These are phyloP conservation scores for Angomonas desouzai DNA, from an alignment of 208 protist genomes.

Conservation along the genomic window DNA sequence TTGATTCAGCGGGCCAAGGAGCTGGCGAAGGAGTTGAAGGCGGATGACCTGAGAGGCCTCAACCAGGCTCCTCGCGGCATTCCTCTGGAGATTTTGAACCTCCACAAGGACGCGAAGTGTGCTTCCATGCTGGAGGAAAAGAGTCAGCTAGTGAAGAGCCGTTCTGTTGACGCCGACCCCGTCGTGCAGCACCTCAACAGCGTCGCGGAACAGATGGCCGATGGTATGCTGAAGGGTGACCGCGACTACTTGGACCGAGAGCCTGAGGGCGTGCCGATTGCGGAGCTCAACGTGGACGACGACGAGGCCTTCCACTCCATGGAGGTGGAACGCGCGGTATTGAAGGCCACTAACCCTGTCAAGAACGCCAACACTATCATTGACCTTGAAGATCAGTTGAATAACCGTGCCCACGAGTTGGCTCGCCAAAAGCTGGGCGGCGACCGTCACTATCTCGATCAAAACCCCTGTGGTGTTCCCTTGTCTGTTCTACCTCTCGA, in stretches of 20 bases:
- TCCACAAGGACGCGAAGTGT: constrained; percentile 56
- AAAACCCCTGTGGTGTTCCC: constrained; percentile 44
- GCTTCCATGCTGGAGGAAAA: constrained; percentile 38
- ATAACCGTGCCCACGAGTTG: constrained; percentile 45
- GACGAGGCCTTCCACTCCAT: constrained; percentile 49
- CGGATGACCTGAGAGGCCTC: constrained; percentile 43
- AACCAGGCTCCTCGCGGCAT: constrained; percentile 43
- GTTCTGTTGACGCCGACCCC: constrained; percentile 18
- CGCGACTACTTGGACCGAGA: constrained; percentile 68
- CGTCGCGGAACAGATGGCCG: constrained; percentile 38
- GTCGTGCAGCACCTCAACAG: constrained; percentile 35
- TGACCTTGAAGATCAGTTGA: constrained; percentile 65
- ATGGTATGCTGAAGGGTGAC: constrained; percentile 45
- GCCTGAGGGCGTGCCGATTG: constrained; percentile 59
- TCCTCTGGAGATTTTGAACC: constrained; percentile 58
- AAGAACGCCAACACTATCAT: constrained; percentile 39
- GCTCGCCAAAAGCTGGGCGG: constrained; percentile 26
- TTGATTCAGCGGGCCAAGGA: constrained; percentile 48
- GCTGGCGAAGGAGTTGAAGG: constrained; percentile 47
- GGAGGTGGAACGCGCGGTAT: constrained; percentile 56
- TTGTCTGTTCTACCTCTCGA: constrained; percentile 49
- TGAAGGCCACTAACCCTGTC: constrained; percentile 38
- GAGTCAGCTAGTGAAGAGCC: constrained; percentile 14
- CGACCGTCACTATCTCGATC: constrained; percentile 63
- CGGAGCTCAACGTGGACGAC: constrained; percentile 45